Percentiles rank a stretch among this genome's conserved stretches.
phyloP scores from a whole-genome alignment of 1,284 basidiomycete species.

The Heterobasidion irregulare region DNA sequence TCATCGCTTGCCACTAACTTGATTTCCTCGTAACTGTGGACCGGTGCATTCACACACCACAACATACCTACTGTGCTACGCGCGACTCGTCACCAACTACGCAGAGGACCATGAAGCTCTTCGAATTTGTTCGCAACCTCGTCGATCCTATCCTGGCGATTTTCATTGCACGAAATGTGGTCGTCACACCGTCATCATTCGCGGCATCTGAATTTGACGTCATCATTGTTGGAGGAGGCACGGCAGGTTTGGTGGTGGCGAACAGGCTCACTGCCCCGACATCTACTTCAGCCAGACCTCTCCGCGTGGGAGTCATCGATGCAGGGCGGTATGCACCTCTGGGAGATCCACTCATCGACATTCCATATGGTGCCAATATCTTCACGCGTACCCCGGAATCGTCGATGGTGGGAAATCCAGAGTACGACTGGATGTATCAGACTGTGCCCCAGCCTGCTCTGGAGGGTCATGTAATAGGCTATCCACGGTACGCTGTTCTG shows the following conservation, averaged over 20 bases:
- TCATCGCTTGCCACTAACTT: too few relatives aligned
- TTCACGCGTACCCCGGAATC: constrained; percentile 6
- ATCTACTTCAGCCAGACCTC: not conserved
- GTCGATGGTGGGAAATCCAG: constrained; percentile 9
- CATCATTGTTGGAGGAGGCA: constrained; percentile 8
- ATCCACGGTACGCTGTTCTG: not conserved
- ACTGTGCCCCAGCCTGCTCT: constrained; percentile 8
- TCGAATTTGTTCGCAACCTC: too few relatives aligned
- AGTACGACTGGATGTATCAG: constrained; percentile 8
- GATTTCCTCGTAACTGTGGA: too few relatives aligned
- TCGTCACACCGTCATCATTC: constrained; percentile 3
- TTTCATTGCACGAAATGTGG: not conserved
- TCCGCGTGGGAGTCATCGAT: constrained; percentile 11
- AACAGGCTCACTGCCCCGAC: constrained; percentile 9
- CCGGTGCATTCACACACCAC: too few relatives aligned
- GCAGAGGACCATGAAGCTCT: too few relatives aligned
- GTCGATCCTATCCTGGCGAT: too few relatives aligned
- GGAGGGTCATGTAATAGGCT: constrained; percentile 4
- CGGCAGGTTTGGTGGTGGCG: constrained; percentile 8
- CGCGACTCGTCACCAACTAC: too few relatives aligned
- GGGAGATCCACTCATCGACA: constrained; percentile 9
- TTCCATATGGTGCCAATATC: constrained; percentile 9
- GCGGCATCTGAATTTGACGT: constrained; percentile 5
- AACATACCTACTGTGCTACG: too few relatives aligned
- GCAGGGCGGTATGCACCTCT: constrained; percentile 7